Evolutionary conservation across 805 yeast genomes (phyloP).

Genomic region (Cyberlindnera subsufficiens): DNA sequence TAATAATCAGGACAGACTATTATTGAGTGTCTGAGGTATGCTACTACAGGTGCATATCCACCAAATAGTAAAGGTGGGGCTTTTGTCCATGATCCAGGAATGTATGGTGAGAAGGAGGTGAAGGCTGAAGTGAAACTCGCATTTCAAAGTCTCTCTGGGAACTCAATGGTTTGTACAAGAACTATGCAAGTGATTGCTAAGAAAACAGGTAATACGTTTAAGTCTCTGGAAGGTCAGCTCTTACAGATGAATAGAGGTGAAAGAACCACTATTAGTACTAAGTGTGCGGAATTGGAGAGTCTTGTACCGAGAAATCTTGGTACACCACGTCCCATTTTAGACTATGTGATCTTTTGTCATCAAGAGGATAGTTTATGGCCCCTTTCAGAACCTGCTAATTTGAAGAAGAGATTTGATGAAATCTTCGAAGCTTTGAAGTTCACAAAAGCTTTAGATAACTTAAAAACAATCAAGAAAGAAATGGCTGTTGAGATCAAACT

Average conservation of each 20-base stretch:
- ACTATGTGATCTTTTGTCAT: constrained; percentile 93
- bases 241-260: constrained; percentile 61
- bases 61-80: constrained; percentile 97
- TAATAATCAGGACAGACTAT: constrained; percentile 42
- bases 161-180: constrained; percentile 80
- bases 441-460: constrained; percentile 79
- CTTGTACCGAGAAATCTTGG: constrained; percentile 83
- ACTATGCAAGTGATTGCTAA: constrained; percentile 70
- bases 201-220: constrained; percentile 59
- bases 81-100: constrained; percentile 86
- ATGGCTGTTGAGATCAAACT: constrained; percentile 69
- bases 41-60: constrained; percentile 93
- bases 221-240: constrained; percentile 87
- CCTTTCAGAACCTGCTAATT: constrained; percentile 77
- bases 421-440: constrained; percentile 93
- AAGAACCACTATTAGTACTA: constrained; percentile 69
- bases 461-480: constrained; percentile 73
- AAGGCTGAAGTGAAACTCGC: constrained; percentile 89
- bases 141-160: constrained; percentile 65
- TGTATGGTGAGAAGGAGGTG: constrained; percentile 69
- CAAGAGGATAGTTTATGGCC: constrained; percentile 99
- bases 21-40: constrained; percentile 88
- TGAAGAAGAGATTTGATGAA: constrained; percentile 93
- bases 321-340: constrained; percentile 80
- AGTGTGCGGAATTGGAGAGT: constrained; percentile 76